Base-by-base conservation (phyloP, 2,329 filamentous ascomycete genomes). In the Colletotrichum higginsianum region DNA sequence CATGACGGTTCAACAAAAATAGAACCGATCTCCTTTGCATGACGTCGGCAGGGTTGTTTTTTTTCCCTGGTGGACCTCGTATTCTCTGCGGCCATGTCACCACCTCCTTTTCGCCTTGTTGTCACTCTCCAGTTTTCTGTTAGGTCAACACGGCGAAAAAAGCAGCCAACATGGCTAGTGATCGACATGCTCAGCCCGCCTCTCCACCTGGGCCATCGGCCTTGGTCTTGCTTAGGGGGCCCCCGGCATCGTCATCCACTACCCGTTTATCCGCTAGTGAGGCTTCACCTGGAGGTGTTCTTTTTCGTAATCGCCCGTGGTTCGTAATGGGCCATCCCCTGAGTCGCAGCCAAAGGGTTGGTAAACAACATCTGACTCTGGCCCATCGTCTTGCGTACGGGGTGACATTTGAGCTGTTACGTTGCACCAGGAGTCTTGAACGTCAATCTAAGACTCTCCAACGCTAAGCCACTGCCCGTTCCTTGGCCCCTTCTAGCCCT, bases 171-270 rank as follows among this genome's bases (percentile, higher is more conserved):
- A 26, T 21, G 13, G 58, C 26, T 23, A 63, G 58, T 42, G 65
- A 68, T 68, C 58, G 60, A 53, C 69, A 49, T 9, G 42, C 65
- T 63, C 53, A 68, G 65, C 62, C 67, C 52, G 35, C 63, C 55
- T 61, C 55, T 56, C 67, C 67, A 70, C 67, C 44, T 49, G 55
- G 47, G 23, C 40, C 55, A 47, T 44, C 49, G 44, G 66, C 60
- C 67, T 61, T 55, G 62, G 49, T 50, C 56, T 57, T 47, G 47
- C 40, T 42, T 26, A 26, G 44, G 26, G 8, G 23, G 1, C 7
- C 23, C 23, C 16, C 18, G 21, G 49, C 49, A 63, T 63, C 68
- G 63, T 58, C 68, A 67, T 57, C 30, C 42, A 47, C 53, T 26
- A 44, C 60, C 57, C 35, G 58, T 26, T 38, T 26, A 15, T 68